These are phyloP conservation scores for Plasmodium blacklocki DNA, from an alignment of 169 alveolate genomes.

Conservation along the genomic window DNA sequence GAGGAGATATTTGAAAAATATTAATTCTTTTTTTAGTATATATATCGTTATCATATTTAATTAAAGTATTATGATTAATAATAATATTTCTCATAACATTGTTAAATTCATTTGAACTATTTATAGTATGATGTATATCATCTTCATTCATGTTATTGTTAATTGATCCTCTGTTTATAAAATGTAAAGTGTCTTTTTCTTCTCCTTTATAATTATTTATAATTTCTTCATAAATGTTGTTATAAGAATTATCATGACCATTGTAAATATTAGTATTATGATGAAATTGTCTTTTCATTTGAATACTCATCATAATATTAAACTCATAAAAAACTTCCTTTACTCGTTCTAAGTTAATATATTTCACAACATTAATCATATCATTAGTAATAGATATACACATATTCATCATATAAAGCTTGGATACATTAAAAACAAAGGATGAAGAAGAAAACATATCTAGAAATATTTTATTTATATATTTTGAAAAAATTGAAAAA, in stretches of 20 bases:
- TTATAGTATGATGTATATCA: too few relatives aligned
- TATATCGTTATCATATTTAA: neutral
- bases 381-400: constrained; percentile 28
- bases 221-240: too few relatives aligned
- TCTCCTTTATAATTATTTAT: too few relatives aligned
- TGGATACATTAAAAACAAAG: constrained; percentile 29
- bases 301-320: neutral
- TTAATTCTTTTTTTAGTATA: constrained; percentile 20
- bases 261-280: too few relatives aligned
- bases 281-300: too few relatives aligned
- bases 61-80: constrained; percentile 37
- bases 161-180: neutral
- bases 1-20: constrained; percentile 18
- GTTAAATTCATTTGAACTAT: neutral
- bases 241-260: too few relatives aligned
- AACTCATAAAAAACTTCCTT: constrained; percentile 5
- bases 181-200: neutral
- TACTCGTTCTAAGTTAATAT: constrained; percentile 6
- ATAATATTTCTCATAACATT: constrained; percentile 53
- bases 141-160: too few relatives aligned
- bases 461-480: constrained; percentile 46
- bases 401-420: constrained; percentile 15
- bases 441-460: constrained; percentile 21
- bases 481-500: constrained; percentile 42
- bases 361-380: constrained; percentile 11